Percentiles rank a stretch among this genome's conserved stretches.
phyloP scores from a whole-genome alignment of 2,329 filamentous ascomycete genomes.

The Nothophoma quercina region DNA sequence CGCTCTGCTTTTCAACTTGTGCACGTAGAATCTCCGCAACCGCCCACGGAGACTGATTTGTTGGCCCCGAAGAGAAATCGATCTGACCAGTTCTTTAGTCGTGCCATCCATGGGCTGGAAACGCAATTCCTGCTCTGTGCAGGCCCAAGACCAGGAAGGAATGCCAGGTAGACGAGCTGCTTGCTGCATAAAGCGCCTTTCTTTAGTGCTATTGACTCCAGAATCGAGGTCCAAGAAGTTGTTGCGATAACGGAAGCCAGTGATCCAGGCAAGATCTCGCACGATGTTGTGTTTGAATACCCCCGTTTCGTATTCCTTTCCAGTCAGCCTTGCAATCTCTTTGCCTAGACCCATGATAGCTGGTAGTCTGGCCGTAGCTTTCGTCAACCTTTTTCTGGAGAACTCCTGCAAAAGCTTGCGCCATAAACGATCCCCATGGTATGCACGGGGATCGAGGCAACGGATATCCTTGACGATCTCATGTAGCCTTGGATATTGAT shows the following conservation, averaged over 20 bases:
- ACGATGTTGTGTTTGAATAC: not conserved
- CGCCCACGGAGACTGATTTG: too few relatives aligned
- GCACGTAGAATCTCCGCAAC: too few relatives aligned
- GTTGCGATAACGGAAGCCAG: too few relatives aligned
- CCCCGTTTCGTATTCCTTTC: not conserved
- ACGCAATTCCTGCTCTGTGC: not conserved
- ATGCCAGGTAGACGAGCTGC: not conserved
- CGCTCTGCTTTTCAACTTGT: too few relatives aligned
- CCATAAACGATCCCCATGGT: too few relatives aligned
- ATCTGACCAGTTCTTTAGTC: too few relatives aligned
- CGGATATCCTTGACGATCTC: too few relatives aligned
- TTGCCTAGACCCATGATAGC: not conserved
- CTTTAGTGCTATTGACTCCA: too few relatives aligned
- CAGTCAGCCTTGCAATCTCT: not conserved
- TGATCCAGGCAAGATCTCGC: not conserved
- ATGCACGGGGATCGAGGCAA: too few relatives aligned
- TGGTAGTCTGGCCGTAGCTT: not conserved
- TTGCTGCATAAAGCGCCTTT: too few relatives aligned
- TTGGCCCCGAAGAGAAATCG: too few relatives aligned
- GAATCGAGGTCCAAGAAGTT: too few relatives aligned
- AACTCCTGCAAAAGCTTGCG: not conserved
- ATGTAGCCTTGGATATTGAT: not conserved
- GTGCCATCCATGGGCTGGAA: not conserved
- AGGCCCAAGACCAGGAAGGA: slow-evolving; percentile 5
- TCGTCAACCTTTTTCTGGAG: not conserved